Conservation (phyloP, 1,284 basidiomycete species). For the Apiotrichum akiyoshidainum region DNA sequence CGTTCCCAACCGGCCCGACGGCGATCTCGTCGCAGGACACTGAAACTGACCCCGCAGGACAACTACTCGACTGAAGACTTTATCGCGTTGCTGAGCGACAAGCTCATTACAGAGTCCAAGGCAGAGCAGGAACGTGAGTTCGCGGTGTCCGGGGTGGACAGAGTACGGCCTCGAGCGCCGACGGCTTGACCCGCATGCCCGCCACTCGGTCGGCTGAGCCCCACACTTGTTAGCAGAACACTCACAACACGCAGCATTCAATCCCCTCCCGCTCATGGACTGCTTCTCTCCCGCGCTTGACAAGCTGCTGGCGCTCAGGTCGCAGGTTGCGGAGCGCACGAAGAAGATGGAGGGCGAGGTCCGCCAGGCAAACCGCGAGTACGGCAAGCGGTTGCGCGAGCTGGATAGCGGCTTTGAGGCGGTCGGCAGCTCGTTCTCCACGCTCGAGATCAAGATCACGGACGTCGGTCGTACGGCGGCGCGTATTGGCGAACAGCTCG, state of each 20-base stretch:
- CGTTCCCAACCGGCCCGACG: neutral
- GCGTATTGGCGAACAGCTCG: conserved; percentile 93
- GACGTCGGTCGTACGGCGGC: conserved; percentile 93
- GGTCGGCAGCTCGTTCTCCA: conserved; percentile 75
- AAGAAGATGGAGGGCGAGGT: conserved; percentile 91
- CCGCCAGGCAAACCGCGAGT: conserved; percentile 83
- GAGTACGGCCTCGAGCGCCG: no score
- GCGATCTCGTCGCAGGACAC: neutral
- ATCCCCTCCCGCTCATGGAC: conserved; percentile 86
- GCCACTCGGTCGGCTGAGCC: no score
- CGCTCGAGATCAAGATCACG: conserved; percentile 81
- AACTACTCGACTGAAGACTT: conserved; percentile 92
- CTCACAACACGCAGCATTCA: conserved; percentile 64
- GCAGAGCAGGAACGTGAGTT: conserved; percentile 72
- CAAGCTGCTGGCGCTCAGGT: conserved; percentile 74
- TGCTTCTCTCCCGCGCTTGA: conserved; percentile 90
- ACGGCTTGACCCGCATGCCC: no score
- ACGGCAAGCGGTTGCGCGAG: conserved; percentile 87
- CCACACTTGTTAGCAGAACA: neutral
- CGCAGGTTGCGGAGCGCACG: conserved; percentile 81
- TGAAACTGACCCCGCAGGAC: conserved; percentile 55
- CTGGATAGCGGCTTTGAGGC: conserved; percentile 90
- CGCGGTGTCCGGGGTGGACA: neutral
- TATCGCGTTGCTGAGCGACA: conserved; percentile 77
- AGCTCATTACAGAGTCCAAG: conserved; percentile 77